Base-by-base conservation (phyloP, 164 flowering plant species). In the Buxus sempervirens region DNA sequence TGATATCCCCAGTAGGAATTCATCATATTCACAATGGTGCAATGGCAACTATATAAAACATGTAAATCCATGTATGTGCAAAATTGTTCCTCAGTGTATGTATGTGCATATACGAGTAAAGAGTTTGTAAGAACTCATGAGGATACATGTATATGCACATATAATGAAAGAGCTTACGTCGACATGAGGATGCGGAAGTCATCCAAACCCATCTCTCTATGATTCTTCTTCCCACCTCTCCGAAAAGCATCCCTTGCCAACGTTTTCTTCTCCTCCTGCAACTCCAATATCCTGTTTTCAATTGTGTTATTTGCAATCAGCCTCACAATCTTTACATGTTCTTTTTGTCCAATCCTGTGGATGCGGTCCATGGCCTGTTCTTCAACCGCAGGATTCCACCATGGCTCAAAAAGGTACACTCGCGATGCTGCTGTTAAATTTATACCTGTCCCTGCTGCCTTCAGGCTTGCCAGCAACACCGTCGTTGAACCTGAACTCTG, bases 311-410 rank as follows among this genome's bases (percentile, higher is more conserved):
- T 76, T 38, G 81, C 89, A 45, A 95, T 84, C 75, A 95, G 56
- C 74, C 91, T 89, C 67, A 92, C 86, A 61, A 95, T 78, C 71
- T 79, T 83, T 48, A 95, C 99, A 32, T 92, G 81, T 56, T 88
- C 79, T 68, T 70, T 86, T 77, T 92, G 99, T 42, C 99, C 98
- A 53, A 95, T 90, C 15, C 96, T 79, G 70, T 92, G 97, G 27
- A 95, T 91, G 15, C 99, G 77, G 73, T 92, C 97, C 91, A 92
- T 92, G 12, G 97, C 99, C 78, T 90, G 97, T 58, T 95, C 96
- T 76, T 95, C 97, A n/a, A n/a, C n/a, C n/a, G n/a, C n/a, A n/a
- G n/a, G n/a, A n/a, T n/a, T n/a, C n/a, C n/a, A n/a, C n/a, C n/a
- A 88, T 32, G 97, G 97, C 78, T 92, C 99, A 68, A 95, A 45